Percentiles rank a stretch among this genome's conserved stretches.
These are phyloP conservation scores for Magnaporthiopsis poae DNA, from an alignment of 2,329 filamentous ascomycete species.

Conservation along the genomic window DNA sequence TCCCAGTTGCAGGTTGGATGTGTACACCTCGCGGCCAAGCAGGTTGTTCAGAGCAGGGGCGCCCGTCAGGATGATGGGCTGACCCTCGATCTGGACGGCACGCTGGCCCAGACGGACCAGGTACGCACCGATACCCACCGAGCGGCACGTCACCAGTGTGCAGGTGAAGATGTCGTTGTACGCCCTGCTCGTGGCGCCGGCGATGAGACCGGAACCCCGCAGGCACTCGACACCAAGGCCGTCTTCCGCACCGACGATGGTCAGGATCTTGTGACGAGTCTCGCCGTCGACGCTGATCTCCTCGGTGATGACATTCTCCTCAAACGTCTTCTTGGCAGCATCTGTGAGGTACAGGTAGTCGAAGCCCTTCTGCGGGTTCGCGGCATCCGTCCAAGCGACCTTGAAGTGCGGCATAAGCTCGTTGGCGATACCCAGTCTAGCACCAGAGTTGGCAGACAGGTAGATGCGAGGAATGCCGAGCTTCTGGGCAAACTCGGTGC, in stretches of 20 bases:
- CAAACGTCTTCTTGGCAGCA: constrained; percentile 76
- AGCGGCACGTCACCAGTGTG: constrained; percentile 93
- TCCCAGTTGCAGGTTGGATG: constrained; percentile 96
- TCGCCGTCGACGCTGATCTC: constrained; percentile 77
- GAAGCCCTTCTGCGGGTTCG: constrained; percentile 78
- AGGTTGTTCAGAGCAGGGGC: constrained; percentile 96
- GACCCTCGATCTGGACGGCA: constrained; percentile 96
- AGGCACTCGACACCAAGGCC: constrained; percentile 96
- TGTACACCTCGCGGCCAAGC: constrained; percentile 95
- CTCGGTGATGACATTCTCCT: constrained; percentile 81
- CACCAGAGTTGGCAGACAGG: constrained; percentile 96
- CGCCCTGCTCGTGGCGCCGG: constrained; percentile 88
- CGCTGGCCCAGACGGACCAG: constrained; percentile 95
- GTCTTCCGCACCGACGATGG: constrained; percentile 85
- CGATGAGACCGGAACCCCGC: constrained; percentile 93
- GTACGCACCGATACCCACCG: constrained; percentile 98
- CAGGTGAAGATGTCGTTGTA: constrained; percentile 99
- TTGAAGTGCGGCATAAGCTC: constrained; percentile 96
- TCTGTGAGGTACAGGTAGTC: constrained; percentile 92
- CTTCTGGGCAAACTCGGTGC: constrained; percentile 84
- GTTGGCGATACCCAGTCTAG: constrained; percentile 89
- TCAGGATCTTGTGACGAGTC: constrained; percentile 85
- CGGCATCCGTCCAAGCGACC: constrained; percentile 84
- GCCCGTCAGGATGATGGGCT: constrained; percentile 97
- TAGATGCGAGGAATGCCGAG: constrained; percentile 95